Evolutionary conservation across 306 rosid species (phyloP).

Genomic region (Styphnolobium japonicum): DNA sequence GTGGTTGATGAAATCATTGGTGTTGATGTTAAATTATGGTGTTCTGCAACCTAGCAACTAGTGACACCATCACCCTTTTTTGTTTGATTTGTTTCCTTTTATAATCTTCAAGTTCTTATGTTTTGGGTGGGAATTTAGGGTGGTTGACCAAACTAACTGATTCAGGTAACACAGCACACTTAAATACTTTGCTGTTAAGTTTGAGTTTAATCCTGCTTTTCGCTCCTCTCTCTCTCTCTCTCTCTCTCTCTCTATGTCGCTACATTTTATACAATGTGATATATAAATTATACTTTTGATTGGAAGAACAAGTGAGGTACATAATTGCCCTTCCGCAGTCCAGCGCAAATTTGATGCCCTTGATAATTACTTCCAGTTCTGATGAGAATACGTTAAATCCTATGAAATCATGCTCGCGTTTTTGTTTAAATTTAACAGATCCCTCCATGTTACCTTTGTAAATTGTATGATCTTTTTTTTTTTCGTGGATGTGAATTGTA

Average conservation of each 20-base stretch:
- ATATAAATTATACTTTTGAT: not conserved
- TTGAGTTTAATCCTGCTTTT: not conserved
- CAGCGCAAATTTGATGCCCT: too few relatives aligned
- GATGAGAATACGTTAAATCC: not conserved
- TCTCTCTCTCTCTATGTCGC: too few relatives aligned
- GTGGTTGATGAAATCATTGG: not conserved
- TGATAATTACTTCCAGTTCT: not conserved
- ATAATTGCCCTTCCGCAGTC: not conserved
- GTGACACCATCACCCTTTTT: not conserved
- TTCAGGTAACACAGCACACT: not conserved
- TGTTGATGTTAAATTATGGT: not conserved
- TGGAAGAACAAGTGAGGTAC: not conserved
- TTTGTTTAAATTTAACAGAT: too few relatives aligned
- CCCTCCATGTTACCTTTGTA: too few relatives aligned
- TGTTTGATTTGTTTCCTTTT: not conserved
- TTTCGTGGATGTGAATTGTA: too few relatives aligned
- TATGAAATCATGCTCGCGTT: not conserved
- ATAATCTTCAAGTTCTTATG: too few relatives aligned
- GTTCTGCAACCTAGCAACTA: not conserved
- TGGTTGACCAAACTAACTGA: not conserved
- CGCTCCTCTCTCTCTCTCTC: not conserved
- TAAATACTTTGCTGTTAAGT: not conserved
- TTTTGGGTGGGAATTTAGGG: not conserved
- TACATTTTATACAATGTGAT: not conserved
- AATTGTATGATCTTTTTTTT: too few relatives aligned